Evolutionary conservation across 768 basidiomycete genomes (phyloP).

Genomic region (Pisolithus tinctorius): DNA sequence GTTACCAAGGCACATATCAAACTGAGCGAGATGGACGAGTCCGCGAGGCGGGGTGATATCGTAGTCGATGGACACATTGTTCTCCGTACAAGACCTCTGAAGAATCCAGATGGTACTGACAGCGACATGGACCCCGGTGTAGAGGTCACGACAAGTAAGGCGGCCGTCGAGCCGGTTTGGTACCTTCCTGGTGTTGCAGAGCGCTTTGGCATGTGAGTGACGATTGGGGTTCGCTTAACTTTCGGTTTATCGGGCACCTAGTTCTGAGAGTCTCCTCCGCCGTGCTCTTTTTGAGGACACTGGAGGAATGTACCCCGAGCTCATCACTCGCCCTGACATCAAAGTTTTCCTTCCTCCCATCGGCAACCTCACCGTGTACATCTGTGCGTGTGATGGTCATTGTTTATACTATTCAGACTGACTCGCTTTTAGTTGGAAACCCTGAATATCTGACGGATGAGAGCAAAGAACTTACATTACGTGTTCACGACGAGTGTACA

Average conservation of each 20-base stretch:
- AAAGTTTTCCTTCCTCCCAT: conserved; percentile 96
- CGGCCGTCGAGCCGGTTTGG: conserved; percentile 96
- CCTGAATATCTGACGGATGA: conserved; percentile 72
- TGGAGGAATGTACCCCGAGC: conserved; percentile 92
- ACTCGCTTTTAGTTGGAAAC: conserved; percentile 57
- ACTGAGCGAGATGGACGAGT: conserved; percentile 86
- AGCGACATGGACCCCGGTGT: conserved; percentile 65
- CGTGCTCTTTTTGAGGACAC: conserved; percentile 96
- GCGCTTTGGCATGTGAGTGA: conserved; percentile 81
- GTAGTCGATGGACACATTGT: conserved; percentile 80
- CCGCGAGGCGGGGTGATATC: conserved; percentile 65
- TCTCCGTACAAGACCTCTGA: conserved; percentile 54
- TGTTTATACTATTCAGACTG: background rate
- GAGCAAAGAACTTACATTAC: conserved; percentile 74
- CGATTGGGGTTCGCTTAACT: background rate
- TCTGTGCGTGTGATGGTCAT: conserved; percentile 45
- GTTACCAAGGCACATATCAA: conserved; percentile 93
- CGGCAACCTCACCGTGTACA: conserved; percentile 86
- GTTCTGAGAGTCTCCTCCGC: conserved; percentile 77
- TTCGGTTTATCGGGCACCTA: conserved; percentile 19
- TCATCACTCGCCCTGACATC: conserved; percentile 92
- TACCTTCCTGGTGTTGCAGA: conserved; percentile 90
- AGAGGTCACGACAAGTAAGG: conserved; percentile 85
- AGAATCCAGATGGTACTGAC: conserved; percentile 55
- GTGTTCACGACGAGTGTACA: conserved; percentile 91